Percentiles rank a stretch among this genome's conserved stretches.
Conservation (phyloP, 495 filamentous ascomycete genomes). For the Xylaria flabelliformis region DNA sequence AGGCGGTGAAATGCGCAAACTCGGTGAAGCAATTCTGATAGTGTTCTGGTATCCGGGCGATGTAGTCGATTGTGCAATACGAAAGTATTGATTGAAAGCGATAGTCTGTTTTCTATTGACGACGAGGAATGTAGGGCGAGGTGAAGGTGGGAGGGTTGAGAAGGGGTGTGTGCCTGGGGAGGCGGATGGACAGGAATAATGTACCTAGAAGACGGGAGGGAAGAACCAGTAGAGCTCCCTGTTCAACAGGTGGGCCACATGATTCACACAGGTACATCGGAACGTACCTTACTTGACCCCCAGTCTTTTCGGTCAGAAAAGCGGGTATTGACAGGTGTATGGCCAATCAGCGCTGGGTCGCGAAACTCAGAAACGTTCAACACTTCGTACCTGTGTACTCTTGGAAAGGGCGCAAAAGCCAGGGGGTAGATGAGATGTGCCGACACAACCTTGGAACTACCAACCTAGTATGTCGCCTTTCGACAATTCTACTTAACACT, state of each 20-base stretch:
- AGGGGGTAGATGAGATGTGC: conserved; percentile 6
- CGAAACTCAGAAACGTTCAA: conserved; percentile 19
- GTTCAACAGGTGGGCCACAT: conserved; percentile 32
- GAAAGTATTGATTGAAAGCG: conserved; percentile 5
- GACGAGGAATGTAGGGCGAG: conserved; percentile 14
- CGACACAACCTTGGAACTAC: conserved; percentile 4
- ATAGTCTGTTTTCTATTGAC: conserved; percentile 20
- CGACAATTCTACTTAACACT: neutral
- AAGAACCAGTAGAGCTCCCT: conserved; percentile 12
- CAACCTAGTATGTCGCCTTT: neutral
- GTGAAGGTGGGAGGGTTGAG: conserved; percentile 33
- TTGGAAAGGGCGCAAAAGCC: conserved; percentile 12
- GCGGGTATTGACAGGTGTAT: conserved; percentile 16
- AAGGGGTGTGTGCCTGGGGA: conserved; percentile 37
- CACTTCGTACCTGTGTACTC: too few relatives aligned
- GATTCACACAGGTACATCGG: conserved; percentile 26
- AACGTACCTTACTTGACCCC: neutral
- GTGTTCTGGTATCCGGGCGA: neutral
- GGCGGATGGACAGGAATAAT: conserved; percentile 39
- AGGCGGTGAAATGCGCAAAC: conserved; percentile 4
- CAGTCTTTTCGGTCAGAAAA: conserved; percentile 24
- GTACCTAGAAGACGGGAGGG: conserved; percentile 41
- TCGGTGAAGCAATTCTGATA: neutral
- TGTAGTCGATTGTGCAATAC: neutral
- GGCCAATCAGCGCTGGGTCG: conserved; percentile 23